Base-by-base conservation (phyloP, 2,329 filamentous ascomycete genomes). In the Ophiosphaerella herpotricha region DNA sequence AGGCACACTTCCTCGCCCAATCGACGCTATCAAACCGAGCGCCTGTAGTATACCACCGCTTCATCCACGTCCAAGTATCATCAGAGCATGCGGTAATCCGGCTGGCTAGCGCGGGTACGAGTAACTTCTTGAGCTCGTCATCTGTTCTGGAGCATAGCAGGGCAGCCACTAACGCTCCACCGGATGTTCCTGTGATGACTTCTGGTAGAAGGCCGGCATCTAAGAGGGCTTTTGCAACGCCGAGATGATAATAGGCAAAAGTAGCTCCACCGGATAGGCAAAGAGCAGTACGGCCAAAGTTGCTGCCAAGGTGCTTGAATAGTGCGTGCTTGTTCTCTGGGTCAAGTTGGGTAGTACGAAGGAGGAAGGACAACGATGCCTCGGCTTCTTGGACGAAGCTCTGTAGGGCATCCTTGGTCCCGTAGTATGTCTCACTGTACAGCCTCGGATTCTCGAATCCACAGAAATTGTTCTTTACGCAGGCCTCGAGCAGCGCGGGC, bases 341-440 rank as follows among this genome's bases (percentile, higher is more conserved):
- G 4, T 82, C 78, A 29, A 97, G 77, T 58, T 88, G 83, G 29
- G 83, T 79, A 8, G 87, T 91, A 38, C 82, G 77, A 3, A 87
- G 76, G 9, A 97, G 76, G 54, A 94, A 84, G 43, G 82, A 79
- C 39, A 96, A 78, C 26, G 81, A 82, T 2, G 74, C 81, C 77
- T 89, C 86, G 41, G 89, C 87, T 75, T 97, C 92, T 54, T 97
- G 90, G 38, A 96, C 78, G 67, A 93, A 97, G 47, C 87, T 86
- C 74, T 97, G 94, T 26, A 96, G 90, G 57, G 97, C 75, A 54
- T 94, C 85, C 74, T 99, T 99, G n/a, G 94, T 97, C 29, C 94
- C 94, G 63, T 91, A 96, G 70, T 99, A 99, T 3, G 93, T 96
- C 76, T 97, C 92, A 64, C 90, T 96, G 72, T 99, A 99, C n/a